Base-by-base conservation (phyloP, 805 yeast species). In the Starmerella cellae region DNA sequence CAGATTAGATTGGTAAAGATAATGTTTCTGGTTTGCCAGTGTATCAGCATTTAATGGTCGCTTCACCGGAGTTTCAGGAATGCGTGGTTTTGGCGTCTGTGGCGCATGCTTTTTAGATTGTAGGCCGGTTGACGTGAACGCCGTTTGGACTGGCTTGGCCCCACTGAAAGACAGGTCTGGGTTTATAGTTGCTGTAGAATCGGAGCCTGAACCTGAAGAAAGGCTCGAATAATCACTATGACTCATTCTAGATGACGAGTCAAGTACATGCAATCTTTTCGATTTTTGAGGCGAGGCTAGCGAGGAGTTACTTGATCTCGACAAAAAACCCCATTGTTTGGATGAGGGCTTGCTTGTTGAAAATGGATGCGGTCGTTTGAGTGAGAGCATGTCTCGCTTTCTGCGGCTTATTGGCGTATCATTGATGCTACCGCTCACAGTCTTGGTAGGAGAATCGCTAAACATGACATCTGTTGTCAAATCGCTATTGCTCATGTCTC, bases 101-200 rank as follows among this genome's bases (percentile, higher is more conserved):
- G 63, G 60, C 60, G 37, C 37, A 35, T 76, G 64, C 61, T 79
- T 66, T 58, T 77, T 77, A 30, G 79, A 74, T 45, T 77, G 60
- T 28, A 83, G 62, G 0, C 95, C 95, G 0, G 82, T 64, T 2
- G 87, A 72, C 57, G 74, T 69, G 60, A 83, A 83, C 14, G 91
- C 94, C 0, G 87, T 78, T 57, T 82, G 94, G 31, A 83, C 67
- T 2, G 95, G 95, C 56, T 79, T 81, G 19, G 81, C 91, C 37
- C 75, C 73, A 49, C 75, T 72, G 60, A 48, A 53, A 2, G 78
- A 82, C 14, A 71, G 65, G 31, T 69, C 74, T 1, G 80, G 77
- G n/a, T n/a, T n/a, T n/a, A n/a, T n/a, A n/a, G n/a, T n/a, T n/a
- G n/a, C n/a, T n/a, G n/a, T n/a, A n/a, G n/a, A n/a, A n/a, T n/a